These are phyloP conservation scores for Fusarium tuaranense DNA, from an alignment of 2,329 filamentous ascomycete genomes.

Conservation along the genomic window DNA sequence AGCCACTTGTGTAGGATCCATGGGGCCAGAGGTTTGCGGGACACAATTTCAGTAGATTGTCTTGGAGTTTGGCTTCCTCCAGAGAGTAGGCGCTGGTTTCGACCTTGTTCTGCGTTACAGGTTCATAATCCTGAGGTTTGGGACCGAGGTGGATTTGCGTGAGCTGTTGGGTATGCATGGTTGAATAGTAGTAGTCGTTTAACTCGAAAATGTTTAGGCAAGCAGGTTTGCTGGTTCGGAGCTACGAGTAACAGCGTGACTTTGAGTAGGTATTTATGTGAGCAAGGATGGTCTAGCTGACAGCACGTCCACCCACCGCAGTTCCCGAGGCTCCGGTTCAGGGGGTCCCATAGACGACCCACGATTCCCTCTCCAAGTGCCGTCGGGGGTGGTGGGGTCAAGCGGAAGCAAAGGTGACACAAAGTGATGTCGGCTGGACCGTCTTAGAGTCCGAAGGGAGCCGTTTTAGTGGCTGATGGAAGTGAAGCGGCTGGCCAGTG, in stretches of 20 bases:
- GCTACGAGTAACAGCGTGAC: background rate
- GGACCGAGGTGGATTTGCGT: slow-evolving; percentile 38
- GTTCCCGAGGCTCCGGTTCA: background rate
- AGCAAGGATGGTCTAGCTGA: background rate
- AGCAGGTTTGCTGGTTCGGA: background rate
- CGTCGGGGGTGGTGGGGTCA: background rate
- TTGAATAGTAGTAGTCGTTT: background rate
- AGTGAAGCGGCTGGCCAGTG: background rate
- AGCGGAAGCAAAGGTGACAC: background rate
- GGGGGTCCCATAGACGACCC: background rate
- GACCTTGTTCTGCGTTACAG: background rate
- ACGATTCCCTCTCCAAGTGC: background rate
- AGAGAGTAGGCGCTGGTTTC: slow-evolving; percentile 8
- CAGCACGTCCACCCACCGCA: background rate
- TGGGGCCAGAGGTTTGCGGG: slow-evolving; percentile 46
- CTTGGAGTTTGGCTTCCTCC: slow-evolving; percentile 35
- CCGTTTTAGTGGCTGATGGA: background rate
- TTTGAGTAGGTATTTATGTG: background rate
- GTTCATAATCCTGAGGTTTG: slow-evolving; percentile 6
- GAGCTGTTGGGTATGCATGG: slow-evolving; percentile 22
- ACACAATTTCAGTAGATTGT: slow-evolving; percentile 37
- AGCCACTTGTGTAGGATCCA: slow-evolving; percentile 41
- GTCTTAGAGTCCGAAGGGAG: background rate
- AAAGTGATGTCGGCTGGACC: background rate
- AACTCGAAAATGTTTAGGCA: too few relatives aligned